phyloP scores from a whole-genome alignment of 768 basidiomycete species.

The Macrolepiota dolichaula region DNA sequence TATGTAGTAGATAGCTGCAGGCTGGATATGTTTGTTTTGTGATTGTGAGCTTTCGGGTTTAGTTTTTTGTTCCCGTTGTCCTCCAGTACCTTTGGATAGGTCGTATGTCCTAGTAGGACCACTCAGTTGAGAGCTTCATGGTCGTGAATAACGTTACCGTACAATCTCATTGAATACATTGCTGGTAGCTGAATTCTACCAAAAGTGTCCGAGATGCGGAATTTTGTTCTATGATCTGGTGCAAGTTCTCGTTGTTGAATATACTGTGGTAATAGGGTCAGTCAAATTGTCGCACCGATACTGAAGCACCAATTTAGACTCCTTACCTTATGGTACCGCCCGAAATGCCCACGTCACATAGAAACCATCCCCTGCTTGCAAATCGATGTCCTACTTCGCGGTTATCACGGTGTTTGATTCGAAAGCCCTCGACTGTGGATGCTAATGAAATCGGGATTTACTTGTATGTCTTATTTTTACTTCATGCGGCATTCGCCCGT shows the following conservation, averaged over 20 bases:
- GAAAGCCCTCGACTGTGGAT: conserved; percentile 19
- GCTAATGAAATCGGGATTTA: conserved; percentile 4
- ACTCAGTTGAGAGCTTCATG: background rate
- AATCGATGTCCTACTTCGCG: conserved; percentile 10
- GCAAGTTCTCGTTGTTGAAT: conserved; percentile 23
- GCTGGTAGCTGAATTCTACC: background rate
- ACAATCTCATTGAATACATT: background rate
- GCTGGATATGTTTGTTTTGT: conserved; percentile 25
- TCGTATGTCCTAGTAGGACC: conserved; percentile 11
- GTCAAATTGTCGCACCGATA: background rate
- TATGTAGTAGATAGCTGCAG: conserved; percentile 26
- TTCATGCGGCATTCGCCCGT: conserved; percentile 7
- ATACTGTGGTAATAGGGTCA: conserved; percentile 33
- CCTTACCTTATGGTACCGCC: conserved; percentile 16
- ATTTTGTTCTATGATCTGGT: conserved; percentile 20
- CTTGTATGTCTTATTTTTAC: conserved; percentile 15
- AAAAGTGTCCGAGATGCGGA: conserved; percentile 15
- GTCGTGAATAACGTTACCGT: background rate
- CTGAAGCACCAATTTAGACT: background rate
- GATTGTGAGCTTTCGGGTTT: background rate
- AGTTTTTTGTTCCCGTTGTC: conserved; percentile 12
- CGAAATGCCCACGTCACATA: conserved; percentile 15
- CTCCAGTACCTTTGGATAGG: conserved; percentile 16
- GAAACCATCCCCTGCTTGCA: conserved; percentile 21
- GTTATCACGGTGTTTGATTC: conserved; percentile 29